Evolutionary conservation across 2,329 filamentous ascomycete species (phyloP).

Genomic region (Neonectria sp.): DNA sequence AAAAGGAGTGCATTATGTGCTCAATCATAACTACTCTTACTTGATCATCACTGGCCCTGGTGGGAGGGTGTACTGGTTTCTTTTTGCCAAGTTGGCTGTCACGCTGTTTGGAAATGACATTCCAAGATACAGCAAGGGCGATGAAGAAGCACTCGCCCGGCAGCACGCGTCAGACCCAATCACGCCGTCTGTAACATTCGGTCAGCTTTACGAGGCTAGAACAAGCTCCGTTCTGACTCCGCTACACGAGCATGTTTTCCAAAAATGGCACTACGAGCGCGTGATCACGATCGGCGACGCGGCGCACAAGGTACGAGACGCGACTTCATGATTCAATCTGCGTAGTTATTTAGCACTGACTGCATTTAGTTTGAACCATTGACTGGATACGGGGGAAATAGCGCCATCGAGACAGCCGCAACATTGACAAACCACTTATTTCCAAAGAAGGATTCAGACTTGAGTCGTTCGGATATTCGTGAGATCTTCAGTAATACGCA

Average conservation of each 20-base stretch:
- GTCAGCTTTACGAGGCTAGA: not conserved
- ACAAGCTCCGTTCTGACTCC: not conserved
- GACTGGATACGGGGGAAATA: conserved; percentile 28
- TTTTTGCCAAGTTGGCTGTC: conserved; percentile 18
- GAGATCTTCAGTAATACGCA: not conserved
- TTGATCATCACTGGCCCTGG: conserved; percentile 6
- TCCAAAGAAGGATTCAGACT: not conserved
- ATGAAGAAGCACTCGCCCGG: conserved; percentile 24
- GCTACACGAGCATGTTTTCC: conserved; percentile 48
- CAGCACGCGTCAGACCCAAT: conserved; percentile 49
- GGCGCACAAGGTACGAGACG: conserved; percentile 54
- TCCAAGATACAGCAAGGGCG: conserved; percentile 15
- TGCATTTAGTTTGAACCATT: conserved; percentile 20
- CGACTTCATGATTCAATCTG: not conserved
- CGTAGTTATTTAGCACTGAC: not conserved
- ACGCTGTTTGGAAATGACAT: conserved; percentile 20
- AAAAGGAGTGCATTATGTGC: not conserved
- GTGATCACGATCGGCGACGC: conserved; percentile 59
- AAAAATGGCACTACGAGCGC: conserved; percentile 56
- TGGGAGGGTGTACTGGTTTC: conserved; percentile 59
- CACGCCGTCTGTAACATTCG: conserved; percentile 46
- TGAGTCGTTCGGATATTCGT: not conserved
- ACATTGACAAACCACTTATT: conserved; percentile 12
- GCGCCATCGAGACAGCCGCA: conserved; percentile 29
- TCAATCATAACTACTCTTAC: not conserved